phyloP scores from a whole-genome alignment of 2,329 filamentous ascomycete species.

The Penicillium janthinellum region DNA sequence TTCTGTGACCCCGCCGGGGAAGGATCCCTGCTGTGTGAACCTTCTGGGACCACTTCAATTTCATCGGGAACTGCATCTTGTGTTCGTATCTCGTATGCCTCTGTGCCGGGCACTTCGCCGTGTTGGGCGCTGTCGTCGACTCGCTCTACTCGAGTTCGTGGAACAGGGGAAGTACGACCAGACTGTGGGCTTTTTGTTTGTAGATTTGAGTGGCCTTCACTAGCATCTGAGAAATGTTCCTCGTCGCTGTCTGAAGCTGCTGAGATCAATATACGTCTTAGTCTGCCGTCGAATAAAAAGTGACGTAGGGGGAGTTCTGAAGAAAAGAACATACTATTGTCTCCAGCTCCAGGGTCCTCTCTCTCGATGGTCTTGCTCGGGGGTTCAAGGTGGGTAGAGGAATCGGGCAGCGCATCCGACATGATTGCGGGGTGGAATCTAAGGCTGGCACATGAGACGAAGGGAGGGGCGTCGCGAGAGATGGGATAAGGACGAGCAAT shows the following conservation, averaged over 20 bases:
- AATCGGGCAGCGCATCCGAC: slow-evolving; percentile 41
- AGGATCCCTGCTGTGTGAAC: slow-evolving; percentile 42
- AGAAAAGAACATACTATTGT: slow-evolving; percentile 50
- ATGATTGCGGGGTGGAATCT: slow-evolving; percentile 29
- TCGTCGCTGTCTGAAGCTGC: slow-evolving; percentile 56
- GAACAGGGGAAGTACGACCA: slow-evolving; percentile 56
- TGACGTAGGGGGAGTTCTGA: neutral
- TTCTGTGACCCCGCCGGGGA: slow-evolving; percentile 47
- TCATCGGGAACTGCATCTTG: slow-evolving; percentile 66
- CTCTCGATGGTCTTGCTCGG: slow-evolving; percentile 58
- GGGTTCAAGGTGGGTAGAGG: slow-evolving; percentile 52
- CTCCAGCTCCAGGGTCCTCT: slow-evolving; percentile 59
- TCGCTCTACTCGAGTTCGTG: slow-evolving; percentile 64
- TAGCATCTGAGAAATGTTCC: slow-evolving; percentile 68
- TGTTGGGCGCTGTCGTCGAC: slow-evolving; percentile 61
- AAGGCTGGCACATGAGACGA: slow-evolving; percentile 28
- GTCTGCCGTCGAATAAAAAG: neutral
- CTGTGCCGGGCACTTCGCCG: slow-evolving; percentile 64
- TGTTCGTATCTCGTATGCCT: slow-evolving; percentile 59
- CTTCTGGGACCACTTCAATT: slow-evolving; percentile 59
- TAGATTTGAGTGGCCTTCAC: slow-evolving; percentile 53
- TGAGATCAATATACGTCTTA: slow-evolving; percentile 5
- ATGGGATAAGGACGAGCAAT: slow-evolving; percentile 19
- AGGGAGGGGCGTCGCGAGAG: slow-evolving; percentile 13
- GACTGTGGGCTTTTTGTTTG: slow-evolving; percentile 39